Base-by-base conservation (phyloP, 2,329 filamentous ascomycete species). In the Fusarium austroafricanum region DNA sequence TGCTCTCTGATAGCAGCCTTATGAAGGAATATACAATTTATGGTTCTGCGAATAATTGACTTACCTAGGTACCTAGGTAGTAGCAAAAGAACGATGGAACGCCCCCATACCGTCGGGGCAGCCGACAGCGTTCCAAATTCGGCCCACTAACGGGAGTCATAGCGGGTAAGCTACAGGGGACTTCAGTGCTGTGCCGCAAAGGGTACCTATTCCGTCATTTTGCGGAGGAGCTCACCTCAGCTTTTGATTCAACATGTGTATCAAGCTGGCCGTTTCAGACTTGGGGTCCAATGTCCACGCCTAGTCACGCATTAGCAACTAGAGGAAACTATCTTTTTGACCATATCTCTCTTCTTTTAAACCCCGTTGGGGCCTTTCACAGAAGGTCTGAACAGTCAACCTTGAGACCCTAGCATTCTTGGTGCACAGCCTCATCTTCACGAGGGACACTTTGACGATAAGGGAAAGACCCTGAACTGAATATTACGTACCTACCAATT, bases 371-470 rank as follows among this genome's bases (percentile, higher is more conserved):
- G 20, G 46, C 35, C 40, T 54, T 46, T 38, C 50, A 63, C 31
- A 46, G n/a, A 64, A 45, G 33, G 49, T 21, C 51, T 50, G 18
- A 45, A 53, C 17, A 50, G 45, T 50, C 59, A 40, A 33, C 61
- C 43, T 44, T 15, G 15, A n/a, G 29, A 17, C 49, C 65, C 61
- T 33, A 31, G 58, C 65, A 54, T 52, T 61, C 40, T 53, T 62
- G 37, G n/a, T 67, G 53, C 71, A 73, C 71, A 73, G 71, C 71
- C 71, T 73, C 71, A 53, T 51, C 70, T 52, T 70, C 60, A 71
- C 69, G 64, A 55, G 50, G 50, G 39, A 50, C 61, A 43, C 50
- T 44, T 52, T 50, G 46, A 55, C 58, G 20, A 52, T 52, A 59
- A 38, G 23, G 53, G 59, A 54, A 50, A 51, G 56, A 65, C 60